A percentile compares a stretch with the other conserved stretches of the same genome.
Conservation (phyloP, 2,329 filamentous ascomycete genomes). For the Ceratocystis cubensis region DNA sequence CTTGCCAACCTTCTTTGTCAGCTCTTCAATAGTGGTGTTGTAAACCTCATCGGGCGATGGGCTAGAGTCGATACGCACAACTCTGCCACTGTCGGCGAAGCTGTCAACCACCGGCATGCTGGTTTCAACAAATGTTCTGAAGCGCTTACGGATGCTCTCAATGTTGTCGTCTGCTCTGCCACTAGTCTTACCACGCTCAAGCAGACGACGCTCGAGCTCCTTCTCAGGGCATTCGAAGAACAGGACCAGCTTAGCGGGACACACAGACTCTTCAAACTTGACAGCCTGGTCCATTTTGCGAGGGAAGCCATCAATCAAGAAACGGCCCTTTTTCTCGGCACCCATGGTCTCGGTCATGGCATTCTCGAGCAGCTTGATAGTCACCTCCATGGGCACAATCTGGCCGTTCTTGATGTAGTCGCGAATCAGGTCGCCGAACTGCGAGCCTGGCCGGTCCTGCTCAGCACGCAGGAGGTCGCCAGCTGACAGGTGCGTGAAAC, state of each 20-base stretch:
- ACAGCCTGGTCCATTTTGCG: slow-evolving; percentile 94
- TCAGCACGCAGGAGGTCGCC: slow-evolving; percentile 90
- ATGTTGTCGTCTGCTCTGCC: slow-evolving; percentile 87
- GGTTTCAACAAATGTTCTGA: slow-evolving; percentile 84
- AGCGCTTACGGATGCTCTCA: slow-evolving; percentile 92
- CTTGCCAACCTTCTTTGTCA: slow-evolving; percentile 37
- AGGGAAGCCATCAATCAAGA: slow-evolving; percentile 75
- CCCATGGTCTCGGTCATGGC: slow-evolving; percentile 66
- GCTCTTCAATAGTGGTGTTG: slow-evolving; percentile 38
- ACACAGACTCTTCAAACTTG: slow-evolving; percentile 85
- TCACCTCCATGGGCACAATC: slow-evolving; percentile 99
- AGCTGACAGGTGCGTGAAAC: slow-evolving; percentile 85
- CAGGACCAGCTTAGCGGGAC: slow-evolving; percentile 69
- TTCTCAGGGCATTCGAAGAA: slow-evolving; percentile 91
- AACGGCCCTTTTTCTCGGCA: slow-evolving; percentile 47
- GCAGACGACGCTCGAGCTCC: slow-evolving; percentile 69
- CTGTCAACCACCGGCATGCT: slow-evolving; percentile 94
- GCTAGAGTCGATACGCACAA: slow-evolving; percentile 68
- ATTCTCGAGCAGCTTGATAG: slow-evolving; percentile 83
- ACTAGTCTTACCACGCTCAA: slow-evolving; percentile 86
- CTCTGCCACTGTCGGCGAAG: slow-evolving; percentile 62
- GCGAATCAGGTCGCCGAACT: slow-evolving; percentile 89
- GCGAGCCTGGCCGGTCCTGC: slow-evolving; percentile 70
- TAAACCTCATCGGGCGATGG: slow-evolving; percentile 51
- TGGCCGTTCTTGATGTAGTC: slow-evolving; percentile 85